Percentiles rank a stretch among this genome's conserved stretches.
phyloP scores from a whole-genome alignment of 2,329 filamentous ascomycete species.

The Diaporthe ilicicola region DNA sequence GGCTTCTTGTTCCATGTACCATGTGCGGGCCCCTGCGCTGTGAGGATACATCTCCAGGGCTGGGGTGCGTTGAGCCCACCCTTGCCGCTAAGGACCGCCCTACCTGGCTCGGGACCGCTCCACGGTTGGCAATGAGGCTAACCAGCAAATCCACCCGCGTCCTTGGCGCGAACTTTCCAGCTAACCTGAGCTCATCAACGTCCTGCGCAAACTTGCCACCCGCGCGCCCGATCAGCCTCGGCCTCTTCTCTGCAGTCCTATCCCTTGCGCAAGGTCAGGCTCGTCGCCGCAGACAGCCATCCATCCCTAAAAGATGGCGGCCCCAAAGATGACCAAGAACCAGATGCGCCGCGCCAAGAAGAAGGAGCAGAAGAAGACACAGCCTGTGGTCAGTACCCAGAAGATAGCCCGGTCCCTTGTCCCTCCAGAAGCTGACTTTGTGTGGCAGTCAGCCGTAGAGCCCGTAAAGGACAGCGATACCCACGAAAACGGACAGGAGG shows the following conservation, averaged over 20 bases:
- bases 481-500: constrained; percentile 19
- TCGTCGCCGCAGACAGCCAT: background rate
- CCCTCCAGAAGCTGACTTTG: constrained; percentile 34
- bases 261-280: background rate
- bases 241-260: background rate
- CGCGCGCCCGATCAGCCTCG: background rate
- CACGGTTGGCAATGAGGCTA: background rate
- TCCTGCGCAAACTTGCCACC: background rate
- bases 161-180: constrained; percentile 24
- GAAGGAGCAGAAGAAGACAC: constrained; percentile 84
- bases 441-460: constrained; percentile 32
- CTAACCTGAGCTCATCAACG: constrained; percentile 12
- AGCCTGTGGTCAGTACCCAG: constrained; percentile 57
- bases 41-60: background rate
- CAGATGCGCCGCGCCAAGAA: constrained; percentile 92
- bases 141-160: constrained; percentile 12
- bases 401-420: background rate
- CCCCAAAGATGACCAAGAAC: constrained; percentile 87
- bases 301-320: constrained; percentile 59
- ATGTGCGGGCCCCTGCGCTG: background rate
- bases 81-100: background rate
- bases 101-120: background rate
- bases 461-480: constrained; percentile 29
- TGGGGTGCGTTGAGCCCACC: background rate
- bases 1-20: background rate